Evolutionary conservation across 2,329 filamentous ascomycete genomes (phyloP).

Genomic region (Penicillium sp.): DNA sequence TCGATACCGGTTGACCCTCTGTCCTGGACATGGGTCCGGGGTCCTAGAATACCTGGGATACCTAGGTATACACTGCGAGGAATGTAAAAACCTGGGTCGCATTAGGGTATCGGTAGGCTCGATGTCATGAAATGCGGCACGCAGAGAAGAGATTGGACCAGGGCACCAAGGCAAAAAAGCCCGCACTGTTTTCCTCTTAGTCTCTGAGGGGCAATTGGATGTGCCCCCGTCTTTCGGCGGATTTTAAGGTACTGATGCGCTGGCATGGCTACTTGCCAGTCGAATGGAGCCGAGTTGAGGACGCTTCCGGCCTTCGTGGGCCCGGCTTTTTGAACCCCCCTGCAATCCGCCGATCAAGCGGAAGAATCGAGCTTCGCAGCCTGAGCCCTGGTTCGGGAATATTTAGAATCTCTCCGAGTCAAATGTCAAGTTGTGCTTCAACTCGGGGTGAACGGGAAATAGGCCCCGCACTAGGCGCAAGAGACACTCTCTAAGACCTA

Average conservation of each 20-base stretch:
- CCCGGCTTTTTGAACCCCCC: conserved; percentile 9
- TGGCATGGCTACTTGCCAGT: conserved; percentile 86
- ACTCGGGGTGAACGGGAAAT: too few relatives aligned
- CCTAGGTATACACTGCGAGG: conserved; percentile 3
- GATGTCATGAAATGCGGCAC: background rate
- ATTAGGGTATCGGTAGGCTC: conserved; percentile 2
- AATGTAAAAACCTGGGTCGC: conserved; percentile 4
- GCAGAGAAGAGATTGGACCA: background rate
- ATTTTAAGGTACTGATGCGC: conserved; percentile 63
- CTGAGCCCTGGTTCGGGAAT: background rate
- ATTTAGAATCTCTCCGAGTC: too few relatives aligned
- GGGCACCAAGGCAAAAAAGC: background rate
- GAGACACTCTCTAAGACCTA: conserved; percentile 7
- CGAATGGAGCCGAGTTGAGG: conserved; percentile 21
- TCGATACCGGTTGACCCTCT: conserved; percentile 8
- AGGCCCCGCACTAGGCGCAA: conserved; percentile 18
- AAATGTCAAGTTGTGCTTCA: too few relatives aligned
- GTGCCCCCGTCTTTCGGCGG: conserved; percentile 14
- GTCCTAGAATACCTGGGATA: background rate
- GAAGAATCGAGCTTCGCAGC: background rate
- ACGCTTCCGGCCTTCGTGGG: conserved; percentile 9
- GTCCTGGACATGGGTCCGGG: background rate
- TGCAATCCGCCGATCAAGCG: conserved; percentile 33
- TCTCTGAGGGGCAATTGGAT: background rate
- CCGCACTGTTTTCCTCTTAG: background rate